phyloP scores from a whole-genome alignment of 2,329 filamentous ascomycete species.

The Ophiostoma fasciatum region DNA sequence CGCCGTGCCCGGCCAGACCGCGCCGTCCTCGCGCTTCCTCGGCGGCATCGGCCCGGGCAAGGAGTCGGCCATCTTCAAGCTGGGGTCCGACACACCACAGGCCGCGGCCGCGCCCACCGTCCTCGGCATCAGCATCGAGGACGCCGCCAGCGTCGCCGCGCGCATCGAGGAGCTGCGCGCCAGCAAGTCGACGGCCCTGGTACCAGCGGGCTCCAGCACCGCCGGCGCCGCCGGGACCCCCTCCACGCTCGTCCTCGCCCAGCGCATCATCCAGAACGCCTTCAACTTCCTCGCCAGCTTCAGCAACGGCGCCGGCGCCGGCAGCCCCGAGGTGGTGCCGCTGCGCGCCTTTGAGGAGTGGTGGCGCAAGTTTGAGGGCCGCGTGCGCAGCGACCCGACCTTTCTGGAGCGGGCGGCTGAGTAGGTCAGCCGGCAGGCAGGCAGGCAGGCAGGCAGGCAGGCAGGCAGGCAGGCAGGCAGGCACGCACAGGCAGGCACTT shows the following conservation, averaged over 20 bases:
- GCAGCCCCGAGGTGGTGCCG: constrained; percentile 69
- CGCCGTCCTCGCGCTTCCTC: constrained; percentile 44
- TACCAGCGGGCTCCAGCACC: constrained; percentile 8
- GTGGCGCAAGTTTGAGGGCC: constrained; percentile 93
- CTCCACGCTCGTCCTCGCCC: constrained; percentile 63
- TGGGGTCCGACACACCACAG: constrained; percentile 24
- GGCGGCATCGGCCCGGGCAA: constrained; percentile 84
- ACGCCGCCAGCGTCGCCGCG: constrained; percentile 52
- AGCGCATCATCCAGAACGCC: constrained; percentile 89
- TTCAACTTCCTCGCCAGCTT: constrained; percentile 94
- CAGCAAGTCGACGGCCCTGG: constrained; percentile 16
- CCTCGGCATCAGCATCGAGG: constrained; percentile 72
- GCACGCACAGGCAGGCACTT: too few relatives aligned
- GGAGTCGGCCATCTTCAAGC: constrained; percentile 80
- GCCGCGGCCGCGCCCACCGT: constrained; percentile 23
- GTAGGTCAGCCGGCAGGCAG: too few relatives aligned
- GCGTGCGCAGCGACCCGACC: constrained; percentile 68
- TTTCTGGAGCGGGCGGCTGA: constrained; percentile 56
- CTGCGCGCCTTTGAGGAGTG: constrained; percentile 90
- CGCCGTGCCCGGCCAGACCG: constrained; percentile 20
- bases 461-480: too few relatives aligned
- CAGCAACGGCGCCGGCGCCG: constrained; percentile 32
- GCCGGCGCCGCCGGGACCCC: background rate
- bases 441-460: too few relatives aligned
- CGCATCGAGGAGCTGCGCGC: constrained; percentile 48